Percentiles rank a stretch among this genome's conserved stretches.
Evolutionary conservation across 345 rosid species (phyloP).

Genomic region (Acer yangbiense): DNA sequence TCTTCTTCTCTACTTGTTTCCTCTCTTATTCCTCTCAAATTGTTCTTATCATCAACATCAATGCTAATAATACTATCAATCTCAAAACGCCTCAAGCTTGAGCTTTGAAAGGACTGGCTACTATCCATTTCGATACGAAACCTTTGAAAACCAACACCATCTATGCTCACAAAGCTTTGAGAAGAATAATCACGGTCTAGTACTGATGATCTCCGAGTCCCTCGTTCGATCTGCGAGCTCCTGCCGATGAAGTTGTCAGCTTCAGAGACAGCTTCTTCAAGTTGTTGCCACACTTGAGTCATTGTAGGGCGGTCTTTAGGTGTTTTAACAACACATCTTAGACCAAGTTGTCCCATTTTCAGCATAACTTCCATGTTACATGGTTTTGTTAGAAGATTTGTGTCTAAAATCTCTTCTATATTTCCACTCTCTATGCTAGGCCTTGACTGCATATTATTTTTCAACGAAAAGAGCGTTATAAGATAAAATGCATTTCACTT

Average conservation of each 20-base stretch:
- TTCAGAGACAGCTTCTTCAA: slow-evolving; percentile 39
- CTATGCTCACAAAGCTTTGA: slow-evolving; percentile 52
- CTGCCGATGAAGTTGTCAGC: slow-evolving; percentile 6
- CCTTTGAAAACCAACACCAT: slow-evolving; percentile 50
- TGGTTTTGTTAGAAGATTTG: slow-evolving; percentile 45
- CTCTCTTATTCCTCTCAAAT: slow-evolving; percentile 31
- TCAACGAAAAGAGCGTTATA: too few species aligned
- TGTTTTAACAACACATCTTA: slow-evolving; percentile 42
- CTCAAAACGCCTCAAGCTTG: slow-evolving; percentile 50
- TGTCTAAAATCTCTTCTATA: slow-evolving; percentile 54
- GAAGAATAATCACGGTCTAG: slow-evolving; percentile 37
- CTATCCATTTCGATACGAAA: slow-evolving; percentile 56
- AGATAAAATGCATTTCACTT: too few species aligned
- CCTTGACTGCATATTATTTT: slow-evolving; percentile 41
- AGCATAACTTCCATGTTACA: slow-evolving; percentile 59
- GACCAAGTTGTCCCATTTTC: slow-evolving; percentile 58
- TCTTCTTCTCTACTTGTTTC: slow-evolving; percentile 19
- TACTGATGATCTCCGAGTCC: neutral
- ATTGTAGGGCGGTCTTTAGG: slow-evolving; percentile 62
- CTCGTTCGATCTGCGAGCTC: slow-evolving; percentile 6
- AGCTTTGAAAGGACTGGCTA: slow-evolving; percentile 33
- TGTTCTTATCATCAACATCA: slow-evolving; percentile 32
- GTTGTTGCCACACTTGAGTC: slow-evolving; percentile 55
- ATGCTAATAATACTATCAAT: slow-evolving; percentile 29
- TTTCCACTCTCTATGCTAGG: slow-evolving; percentile 47